Conservation (phyloP, 2,329 filamentous ascomycete species). For the Cytospora chrysosperma region DNA sequence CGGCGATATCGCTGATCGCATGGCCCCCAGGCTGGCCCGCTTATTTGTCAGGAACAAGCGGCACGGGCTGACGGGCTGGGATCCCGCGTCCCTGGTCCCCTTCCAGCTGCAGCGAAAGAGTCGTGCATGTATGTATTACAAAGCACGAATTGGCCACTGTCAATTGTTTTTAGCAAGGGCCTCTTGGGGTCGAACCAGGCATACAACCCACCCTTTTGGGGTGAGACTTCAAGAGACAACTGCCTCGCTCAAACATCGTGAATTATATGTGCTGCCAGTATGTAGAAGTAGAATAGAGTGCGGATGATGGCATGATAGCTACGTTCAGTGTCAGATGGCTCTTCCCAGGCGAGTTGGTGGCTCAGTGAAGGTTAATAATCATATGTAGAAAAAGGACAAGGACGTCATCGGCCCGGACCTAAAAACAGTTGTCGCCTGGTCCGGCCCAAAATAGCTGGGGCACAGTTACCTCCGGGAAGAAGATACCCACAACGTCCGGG, state of each 20-base stretch:
- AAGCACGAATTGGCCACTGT: neutral
- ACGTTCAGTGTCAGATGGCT: neutral
- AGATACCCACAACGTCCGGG: slow-evolving; percentile 1
- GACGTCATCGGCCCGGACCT: slow-evolving; percentile 17
- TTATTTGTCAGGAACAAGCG: neutral
- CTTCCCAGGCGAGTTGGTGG: too few species aligned
- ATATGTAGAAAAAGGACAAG: neutral
- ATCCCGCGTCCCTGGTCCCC: neutral
- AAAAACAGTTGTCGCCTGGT: neutral
- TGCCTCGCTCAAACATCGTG: neutral
- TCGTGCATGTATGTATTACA: neutral
- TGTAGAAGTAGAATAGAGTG: neutral
- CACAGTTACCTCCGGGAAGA: slow-evolving; percentile 9
- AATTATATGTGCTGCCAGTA: neutral
- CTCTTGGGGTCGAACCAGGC: neutral
- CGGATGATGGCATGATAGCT: neutral
- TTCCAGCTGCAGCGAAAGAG: neutral
- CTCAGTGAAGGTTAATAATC: neutral
- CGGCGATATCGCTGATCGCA: neutral
- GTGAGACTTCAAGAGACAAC: neutral
- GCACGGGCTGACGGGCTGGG: too few species aligned
- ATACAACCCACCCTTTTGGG: neutral
- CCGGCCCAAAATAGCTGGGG: neutral
- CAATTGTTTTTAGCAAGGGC: neutral
- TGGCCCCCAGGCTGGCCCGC: neutral